Evolutionary conservation across 2,329 filamentous ascomycete genomes (phyloP), one percentile per base, ranked within the genome.

Genomic region (Venturia nashicola): DNA sequence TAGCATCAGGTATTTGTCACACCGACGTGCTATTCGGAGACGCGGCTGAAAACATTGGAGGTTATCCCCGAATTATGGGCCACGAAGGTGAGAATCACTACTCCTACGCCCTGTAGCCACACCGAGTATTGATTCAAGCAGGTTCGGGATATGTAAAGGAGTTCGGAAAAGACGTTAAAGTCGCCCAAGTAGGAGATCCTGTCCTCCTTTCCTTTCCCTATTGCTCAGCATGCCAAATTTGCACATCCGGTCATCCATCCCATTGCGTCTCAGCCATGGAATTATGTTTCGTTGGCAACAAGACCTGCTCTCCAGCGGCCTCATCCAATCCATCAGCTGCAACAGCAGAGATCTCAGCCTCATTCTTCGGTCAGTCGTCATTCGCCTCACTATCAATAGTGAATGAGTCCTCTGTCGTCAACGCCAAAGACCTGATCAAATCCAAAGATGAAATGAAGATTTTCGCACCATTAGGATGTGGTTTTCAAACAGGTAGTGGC

Each of bases 1-100:
- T 82, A 0, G 80, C 82, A 0, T 78, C 78, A 0, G 82, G 82
- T 0, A 77, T 84, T 61, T 84, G 82, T 54, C 82, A 84, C 65
- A 82, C 81, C 0, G 82, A 84, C 66, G 68, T 82, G 11, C 70
- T 78, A 36, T 76, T 81, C 61, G 79, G 77, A 2, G 73, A 76
- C 71, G 11, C 71, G 70, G 12, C 71, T 69, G 61, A 63, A 39
- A 27, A 63, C 40, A 32, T 65, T 54, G 63, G 63, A 9, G 63
- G 63, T 5, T 65, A 40, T 27, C 63, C 63, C 23, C 20, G 59
- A 20, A 59, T 65, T 16, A 61, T 65, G 57, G 63, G 63, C 4
- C 63, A 65, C 39, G 63, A 65, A 65, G 63, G 59, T 42, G 40
- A 51, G 46, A 8, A 8, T n/a, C 32, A 11, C 12, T 16, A 23